Evolutionary conservation across 225 moss, liverwort and hornwort genomes (phyloP).

Genomic region (Polytrichum formosum): DNA sequence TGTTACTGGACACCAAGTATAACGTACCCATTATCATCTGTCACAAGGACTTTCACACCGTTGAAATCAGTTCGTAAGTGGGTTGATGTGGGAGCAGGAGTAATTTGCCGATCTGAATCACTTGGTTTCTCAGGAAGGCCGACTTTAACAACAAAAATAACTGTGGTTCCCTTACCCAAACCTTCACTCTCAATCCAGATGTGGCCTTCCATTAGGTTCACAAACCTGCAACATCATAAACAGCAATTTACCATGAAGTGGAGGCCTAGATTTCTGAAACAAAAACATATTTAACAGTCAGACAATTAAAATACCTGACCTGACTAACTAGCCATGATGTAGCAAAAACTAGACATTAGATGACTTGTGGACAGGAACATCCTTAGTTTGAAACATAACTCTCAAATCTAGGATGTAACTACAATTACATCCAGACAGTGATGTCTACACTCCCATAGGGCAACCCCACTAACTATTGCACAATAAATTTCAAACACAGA

Average conservation of each 20-base stretch:
- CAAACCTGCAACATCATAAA: constrained; percentile 60
- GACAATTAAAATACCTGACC: neutral
- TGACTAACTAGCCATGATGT: no score
- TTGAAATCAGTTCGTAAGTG: constrained; percentile 44
- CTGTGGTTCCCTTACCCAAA: constrained; percentile 51
- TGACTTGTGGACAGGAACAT: no score
- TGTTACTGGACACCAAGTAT: neutral
- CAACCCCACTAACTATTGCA: no score
- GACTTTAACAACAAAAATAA: constrained; percentile 57
- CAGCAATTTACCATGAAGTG: neutral
- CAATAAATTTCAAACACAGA: no score
- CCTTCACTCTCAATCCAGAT: constrained; percentile 72
- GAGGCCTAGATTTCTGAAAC: neutral
- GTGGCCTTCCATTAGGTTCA: constrained; percentile 75
- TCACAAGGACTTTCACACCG: constrained; percentile 52
- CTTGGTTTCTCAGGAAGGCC: constrained; percentile 56
- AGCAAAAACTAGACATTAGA: no score
- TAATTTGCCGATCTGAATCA: constrained; percentile 55
- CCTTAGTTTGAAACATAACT: no score
- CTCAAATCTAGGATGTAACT: no score
- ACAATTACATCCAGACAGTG: no score
- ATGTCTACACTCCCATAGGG: no score
- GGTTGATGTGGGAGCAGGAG: constrained; percentile 28
- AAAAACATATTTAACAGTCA: neutral
- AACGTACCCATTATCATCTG: constrained; percentile 64